Percentiles rank a stretch among this genome's conserved stretches.
phyloP scores from a whole-genome alignment of 306 rosid genomes.

The Lathyrus oleraceus region DNA sequence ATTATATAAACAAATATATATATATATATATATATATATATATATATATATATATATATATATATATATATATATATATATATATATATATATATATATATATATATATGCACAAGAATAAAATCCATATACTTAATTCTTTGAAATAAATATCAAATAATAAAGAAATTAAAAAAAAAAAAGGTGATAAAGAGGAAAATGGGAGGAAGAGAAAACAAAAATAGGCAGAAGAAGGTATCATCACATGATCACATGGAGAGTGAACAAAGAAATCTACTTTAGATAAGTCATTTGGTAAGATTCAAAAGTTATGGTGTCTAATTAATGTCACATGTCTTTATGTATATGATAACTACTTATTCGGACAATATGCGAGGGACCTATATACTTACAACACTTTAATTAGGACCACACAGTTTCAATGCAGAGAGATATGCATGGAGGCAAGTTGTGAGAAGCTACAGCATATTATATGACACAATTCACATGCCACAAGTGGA shows the following conservation, averaged over 20 bases:
- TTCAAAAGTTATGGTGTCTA: constrained; percentile 66
- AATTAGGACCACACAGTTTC: constrained; percentile 71
- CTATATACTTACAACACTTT: constrained; percentile 37
- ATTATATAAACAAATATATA: too few species aligned
- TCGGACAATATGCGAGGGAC: constrained; percentile 65
- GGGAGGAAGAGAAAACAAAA: constrained; percentile 11
- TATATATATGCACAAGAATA: too few species aligned
- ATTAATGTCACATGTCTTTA: constrained; percentile 44
- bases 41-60: too few species aligned
- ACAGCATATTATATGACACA: constrained; percentile 27
- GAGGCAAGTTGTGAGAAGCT: constrained; percentile 30
- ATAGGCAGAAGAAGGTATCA: constrained; percentile 30
- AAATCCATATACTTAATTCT: not conserved
- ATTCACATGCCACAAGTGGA: constrained; percentile 32
- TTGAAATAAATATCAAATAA: not conserved
- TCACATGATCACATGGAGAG: constrained; percentile 39
- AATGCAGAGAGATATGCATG: constrained; percentile 60
- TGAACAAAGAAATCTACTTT: constrained; percentile 33
- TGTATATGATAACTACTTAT: constrained; percentile 49
- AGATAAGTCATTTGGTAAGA: constrained; percentile 43
- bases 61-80: too few species aligned
- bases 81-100: too few species aligned
- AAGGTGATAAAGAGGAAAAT: not conserved
- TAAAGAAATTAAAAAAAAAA: not conserved
- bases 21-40: too few species aligned